These are phyloP conservation scores for Hypoxylon sp. DNA, from an alignment of 2,329 filamentous ascomycete genomes.

Conservation along the genomic window DNA sequence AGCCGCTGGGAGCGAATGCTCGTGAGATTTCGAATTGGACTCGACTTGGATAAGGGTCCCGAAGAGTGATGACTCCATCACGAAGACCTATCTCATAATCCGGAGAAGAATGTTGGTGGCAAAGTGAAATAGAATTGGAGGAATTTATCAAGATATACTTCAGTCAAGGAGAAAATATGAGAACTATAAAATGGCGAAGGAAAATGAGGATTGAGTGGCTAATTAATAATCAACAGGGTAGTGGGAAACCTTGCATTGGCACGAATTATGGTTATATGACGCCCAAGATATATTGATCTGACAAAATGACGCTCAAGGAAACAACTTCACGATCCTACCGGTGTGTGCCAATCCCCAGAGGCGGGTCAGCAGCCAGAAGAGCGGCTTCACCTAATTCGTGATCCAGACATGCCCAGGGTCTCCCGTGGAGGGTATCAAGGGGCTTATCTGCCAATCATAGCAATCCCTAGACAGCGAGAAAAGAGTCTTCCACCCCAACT, in stretches of 20 bases:
- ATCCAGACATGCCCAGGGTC: neutral
- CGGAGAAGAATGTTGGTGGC: neutral
- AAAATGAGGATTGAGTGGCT: constrained; percentile 10
- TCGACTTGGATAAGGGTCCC: constrained; percentile 50
- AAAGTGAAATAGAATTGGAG: constrained; percentile 6
- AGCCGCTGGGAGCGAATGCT: constrained; percentile 52
- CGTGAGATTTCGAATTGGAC: constrained; percentile 44
- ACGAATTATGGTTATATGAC: constrained; percentile 19
- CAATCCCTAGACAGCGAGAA: constrained; percentile 20
- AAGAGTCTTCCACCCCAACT: constrained; percentile 22
- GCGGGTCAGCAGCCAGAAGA: constrained; percentile 7
- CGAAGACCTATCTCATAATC: constrained; percentile 28
- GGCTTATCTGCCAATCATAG: constrained; percentile 43
- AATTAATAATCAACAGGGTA: constrained; percentile 17
- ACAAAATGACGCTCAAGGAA: constrained; percentile 30
- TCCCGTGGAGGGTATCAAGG: neutral
- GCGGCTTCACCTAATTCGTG: constrained; percentile 31
- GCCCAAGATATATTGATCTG: constrained; percentile 18
- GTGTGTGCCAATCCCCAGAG: constrained; percentile 25
- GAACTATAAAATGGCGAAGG: neutral
- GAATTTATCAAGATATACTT: neutral
- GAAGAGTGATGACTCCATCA: constrained; percentile 43
- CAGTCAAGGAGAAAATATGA: neutral
- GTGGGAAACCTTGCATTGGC: constrained; percentile 17
- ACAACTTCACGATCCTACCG: constrained; percentile 42